These are phyloP conservation scores for Cylindrotheca fusiformis DNA, from an alignment of 108 stramenopile genomes.

Conservation along the genomic window DNA sequence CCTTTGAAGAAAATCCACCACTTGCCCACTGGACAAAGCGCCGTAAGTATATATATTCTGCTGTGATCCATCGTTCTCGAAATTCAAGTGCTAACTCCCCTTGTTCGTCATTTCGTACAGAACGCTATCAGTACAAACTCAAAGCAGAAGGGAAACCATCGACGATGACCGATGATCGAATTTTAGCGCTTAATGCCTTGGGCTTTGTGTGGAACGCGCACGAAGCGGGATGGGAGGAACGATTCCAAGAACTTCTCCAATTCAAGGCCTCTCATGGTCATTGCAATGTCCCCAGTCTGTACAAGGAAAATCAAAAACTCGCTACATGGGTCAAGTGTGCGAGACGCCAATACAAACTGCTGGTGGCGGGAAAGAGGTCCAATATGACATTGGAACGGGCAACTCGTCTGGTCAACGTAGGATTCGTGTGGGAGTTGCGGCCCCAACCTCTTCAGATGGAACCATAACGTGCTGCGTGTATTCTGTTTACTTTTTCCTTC, in stretches of 20 bases:
- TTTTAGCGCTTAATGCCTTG: constrained; percentile 27
- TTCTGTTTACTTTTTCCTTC: too few species aligned
- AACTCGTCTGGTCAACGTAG: constrained; percentile 27
- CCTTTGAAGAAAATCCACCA: constrained; percentile 10
- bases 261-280: constrained; percentile 27
- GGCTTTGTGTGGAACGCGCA: constrained; percentile 51
- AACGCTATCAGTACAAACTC: constrained; percentile 24
- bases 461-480: too few species aligned
- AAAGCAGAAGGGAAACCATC: constrained; percentile 19
- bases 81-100: too few species aligned
- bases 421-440: constrained; percentile 36
- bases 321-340: constrained; percentile 25
- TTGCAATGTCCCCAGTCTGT: constrained; percentile 18
- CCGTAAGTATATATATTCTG: constrained; percentile 7
- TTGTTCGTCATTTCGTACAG: too few species aligned
- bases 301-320: constrained; percentile 17
- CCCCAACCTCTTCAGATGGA: too few species aligned
- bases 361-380: constrained; percentile 19
- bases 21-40: constrained; percentile 35
- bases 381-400: constrained; percentile 41
- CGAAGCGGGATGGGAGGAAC: constrained; percentile 31
- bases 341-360: constrained; percentile 42
- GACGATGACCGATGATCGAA: constrained; percentile 45
- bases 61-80: too few species aligned
- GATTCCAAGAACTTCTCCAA: constrained; percentile 27